Evolutionary conservation across 306 rosid species (phyloP).

Genomic region (Ziziphus jujuba): DNA sequence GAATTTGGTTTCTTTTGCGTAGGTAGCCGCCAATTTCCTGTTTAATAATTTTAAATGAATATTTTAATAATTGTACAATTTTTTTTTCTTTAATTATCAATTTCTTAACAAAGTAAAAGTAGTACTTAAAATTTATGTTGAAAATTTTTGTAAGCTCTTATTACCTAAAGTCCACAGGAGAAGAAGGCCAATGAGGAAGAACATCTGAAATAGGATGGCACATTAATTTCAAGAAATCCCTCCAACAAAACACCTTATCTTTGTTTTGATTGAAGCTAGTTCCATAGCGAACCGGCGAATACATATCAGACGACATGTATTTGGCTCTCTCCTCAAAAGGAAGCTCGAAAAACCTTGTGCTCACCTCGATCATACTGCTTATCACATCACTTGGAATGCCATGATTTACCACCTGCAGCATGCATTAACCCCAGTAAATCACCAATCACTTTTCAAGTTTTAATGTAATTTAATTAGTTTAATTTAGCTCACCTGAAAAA

Average conservation of each 20-base stretch:
- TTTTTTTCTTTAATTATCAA: too few relatives aligned
- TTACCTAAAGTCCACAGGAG: conserved; percentile 69
- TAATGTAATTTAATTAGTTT: neutral
- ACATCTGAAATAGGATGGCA: conserved; percentile 61
- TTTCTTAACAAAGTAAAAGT: neutral
- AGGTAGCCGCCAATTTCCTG: conserved; percentile 56
- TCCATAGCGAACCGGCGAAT: conserved; percentile 71
- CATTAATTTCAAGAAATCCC: conserved; percentile 80
- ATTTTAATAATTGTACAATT: too few relatives aligned
- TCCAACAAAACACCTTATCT: conserved; percentile 79
- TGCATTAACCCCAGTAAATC: neutral
- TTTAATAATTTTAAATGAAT: neutral
- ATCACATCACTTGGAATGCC: conserved; percentile 58
- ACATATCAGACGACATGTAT: conserved; percentile 70
- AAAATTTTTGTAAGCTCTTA: conserved; percentile 8
- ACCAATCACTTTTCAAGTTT: neutral
- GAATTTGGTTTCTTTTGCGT: conserved; percentile 55
- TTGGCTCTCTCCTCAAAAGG: conserved; percentile 73
- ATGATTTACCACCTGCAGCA: conserved; percentile 73
- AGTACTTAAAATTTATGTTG: neutral
- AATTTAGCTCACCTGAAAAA: conserved; percentile 66
- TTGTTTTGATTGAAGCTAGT: conserved; percentile 77
- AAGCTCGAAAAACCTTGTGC: conserved; percentile 64
- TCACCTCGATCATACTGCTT: conserved; percentile 55
- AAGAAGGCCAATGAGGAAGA: conserved; percentile 74